Evolutionary conservation across 371 early-diverging fungal species (phyloP).

Genomic region (Saksenaea oblongispora): DNA sequence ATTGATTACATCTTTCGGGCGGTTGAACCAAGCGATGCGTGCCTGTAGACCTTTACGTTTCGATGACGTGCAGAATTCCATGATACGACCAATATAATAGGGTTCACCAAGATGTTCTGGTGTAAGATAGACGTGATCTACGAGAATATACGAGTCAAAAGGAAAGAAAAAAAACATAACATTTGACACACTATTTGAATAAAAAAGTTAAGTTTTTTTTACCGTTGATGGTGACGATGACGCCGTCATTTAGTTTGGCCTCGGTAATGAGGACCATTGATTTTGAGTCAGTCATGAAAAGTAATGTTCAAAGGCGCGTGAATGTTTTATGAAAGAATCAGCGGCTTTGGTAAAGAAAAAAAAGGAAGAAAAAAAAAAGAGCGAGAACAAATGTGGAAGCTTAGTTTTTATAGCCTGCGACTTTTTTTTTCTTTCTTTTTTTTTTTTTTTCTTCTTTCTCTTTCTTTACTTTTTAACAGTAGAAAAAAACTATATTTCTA

Average conservation of each 20-base stretch:
- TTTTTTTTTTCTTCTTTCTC: background rate
- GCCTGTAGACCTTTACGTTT: conserved; percentile 56
- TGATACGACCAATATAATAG: conserved; percentile 80
- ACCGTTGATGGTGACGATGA: conserved; percentile 36
- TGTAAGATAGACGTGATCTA: conserved; percentile 81
- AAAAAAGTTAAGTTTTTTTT: background rate
- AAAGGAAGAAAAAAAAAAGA: conserved; percentile 2
- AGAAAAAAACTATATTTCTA: no score
- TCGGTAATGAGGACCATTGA: conserved; percentile 16
- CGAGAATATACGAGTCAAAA: conserved; percentile 1
- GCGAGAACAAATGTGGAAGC: conserved; percentile 3
- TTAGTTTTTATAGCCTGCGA: conserved; percentile 10
- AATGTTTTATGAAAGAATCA: conserved; percentile 4
- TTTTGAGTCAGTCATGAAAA: conserved; percentile 11
- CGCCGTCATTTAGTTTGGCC: conserved; percentile 28
- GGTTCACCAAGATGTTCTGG: conserved; percentile 77
- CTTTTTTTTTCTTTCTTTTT: conserved; percentile 5
- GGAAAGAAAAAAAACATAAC: no score
- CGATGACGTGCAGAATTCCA: conserved; percentile 70
- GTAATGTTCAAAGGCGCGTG: background rate
- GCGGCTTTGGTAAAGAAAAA: background rate
- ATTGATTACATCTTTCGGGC: conserved; percentile 78
- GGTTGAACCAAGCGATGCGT: conserved; percentile 82
- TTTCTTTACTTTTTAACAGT: background rate
- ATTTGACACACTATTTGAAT: conserved; percentile 6